Base-by-base conservation (phyloP, 345 rosid genomes). In the Melaleuca alternifolia region DNA sequence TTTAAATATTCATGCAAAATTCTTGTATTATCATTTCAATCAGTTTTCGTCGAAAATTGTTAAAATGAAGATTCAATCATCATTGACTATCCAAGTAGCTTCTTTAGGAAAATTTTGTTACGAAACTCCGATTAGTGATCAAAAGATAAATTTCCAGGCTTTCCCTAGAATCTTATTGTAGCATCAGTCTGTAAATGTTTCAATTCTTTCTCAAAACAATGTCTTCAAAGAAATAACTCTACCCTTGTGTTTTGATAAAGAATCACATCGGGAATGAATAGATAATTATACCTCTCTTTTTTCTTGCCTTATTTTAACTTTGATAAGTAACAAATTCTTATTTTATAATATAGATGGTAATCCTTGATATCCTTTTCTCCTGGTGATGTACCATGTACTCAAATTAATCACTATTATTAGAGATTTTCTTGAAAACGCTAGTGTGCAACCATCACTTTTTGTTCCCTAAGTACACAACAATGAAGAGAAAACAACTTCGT, bases 21-120 rank as follows among this genome's bases (percentile, higher is more conserved):
- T 59, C 18, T 1, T 59, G 11, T 7, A 6, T 5, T 12, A 12
- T 59, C 15, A 0, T 59, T 59, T 0, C 0, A 0, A 1, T 56
- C 11, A 56, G 23, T 56, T 24, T 56, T 56, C 0, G 0, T 11
- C 12, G 7, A 5, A 26, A 59, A 59, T 59, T 3, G n/a, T 4
- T 12, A 1, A 59, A 7, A 3, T n/a, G 7, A 0, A 4, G 0
- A 5, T 5, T 59, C 33, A 59, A 59, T 59, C 11, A 56, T 24
- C 30, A 0, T 7, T 14, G 1, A 56, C 4, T 1, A 11, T 24
- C 6, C 5, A 0, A n/a, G 2, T 30, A 26, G 65, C 65, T 59
- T 59, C 33, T n/a, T 26, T 3, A 59, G 1, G 33, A 30, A 59
- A n/a, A 26, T 57, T 57, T 11, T 12, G 14, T n/a, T n/a, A 15